A percentile compares a stretch with the other conserved stretches of the same genome.
These are phyloP conservation scores for Sindora glabra DNA, from an alignment of 306 rosid genomes.

Conservation along the genomic window DNA sequence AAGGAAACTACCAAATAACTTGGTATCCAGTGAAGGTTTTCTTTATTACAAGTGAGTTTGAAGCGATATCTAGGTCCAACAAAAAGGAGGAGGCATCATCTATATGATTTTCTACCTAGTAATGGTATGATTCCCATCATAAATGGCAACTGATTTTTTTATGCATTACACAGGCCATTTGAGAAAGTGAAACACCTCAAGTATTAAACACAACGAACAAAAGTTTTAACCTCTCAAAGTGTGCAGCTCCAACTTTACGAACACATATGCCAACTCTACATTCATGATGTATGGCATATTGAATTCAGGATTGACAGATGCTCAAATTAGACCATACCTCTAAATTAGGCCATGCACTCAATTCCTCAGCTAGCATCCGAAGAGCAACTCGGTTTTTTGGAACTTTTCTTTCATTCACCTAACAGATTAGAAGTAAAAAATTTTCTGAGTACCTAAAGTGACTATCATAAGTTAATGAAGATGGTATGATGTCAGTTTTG, in stretches of 20 bases:
- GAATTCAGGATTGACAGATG: background rate
- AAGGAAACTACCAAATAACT: background rate
- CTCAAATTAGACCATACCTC: slow-evolving; percentile 54
- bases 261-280: background rate
- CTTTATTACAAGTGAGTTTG: background rate
- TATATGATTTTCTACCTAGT: background rate
- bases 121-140: background rate
- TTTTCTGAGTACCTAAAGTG: background rate
- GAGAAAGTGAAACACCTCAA: background rate
- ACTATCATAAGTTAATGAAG: background rate
- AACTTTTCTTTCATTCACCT: slow-evolving; percentile 84
- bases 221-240: background rate
- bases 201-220: background rate
- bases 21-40: background rate
- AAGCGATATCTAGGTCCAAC: slow-evolving; percentile 4
- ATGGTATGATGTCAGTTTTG: background rate
- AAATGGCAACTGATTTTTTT: background rate
- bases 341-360: slow-evolving; percentile 81
- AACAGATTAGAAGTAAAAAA: no score
- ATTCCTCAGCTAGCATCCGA: slow-evolving; percentile 77
- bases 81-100: background rate
- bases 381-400: slow-evolving; percentile 63
- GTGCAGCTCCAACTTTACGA: background rate
- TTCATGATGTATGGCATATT: background rate
- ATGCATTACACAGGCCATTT: background rate